A percentile compares a stretch with the other conserved stretches of the same genome.
Conservation (phyloP, 129 eudicot genomes). For the Arctium minus region DNA sequence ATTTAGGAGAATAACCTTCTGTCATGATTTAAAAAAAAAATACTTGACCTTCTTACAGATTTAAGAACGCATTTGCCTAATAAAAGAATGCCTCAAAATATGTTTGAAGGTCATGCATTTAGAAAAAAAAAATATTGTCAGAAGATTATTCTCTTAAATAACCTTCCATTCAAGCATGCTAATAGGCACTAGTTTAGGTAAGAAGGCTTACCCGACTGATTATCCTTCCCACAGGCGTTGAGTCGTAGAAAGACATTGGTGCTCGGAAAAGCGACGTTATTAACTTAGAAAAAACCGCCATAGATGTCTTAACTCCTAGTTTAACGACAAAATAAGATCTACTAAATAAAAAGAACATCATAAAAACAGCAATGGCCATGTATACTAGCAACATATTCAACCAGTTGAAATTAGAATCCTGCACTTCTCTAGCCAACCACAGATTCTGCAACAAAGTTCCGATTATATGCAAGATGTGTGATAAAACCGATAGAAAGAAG, state of each 20-base stretch:
- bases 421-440: conserved; percentile 54
- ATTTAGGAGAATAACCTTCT: background rate
- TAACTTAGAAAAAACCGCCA: conserved; percentile 43
- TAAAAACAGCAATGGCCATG: conserved; percentile 39
- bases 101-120: too few relatives aligned
- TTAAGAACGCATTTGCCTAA: too few relatives aligned
- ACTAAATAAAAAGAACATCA: conserved; percentile 36
- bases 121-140: too few relatives aligned
- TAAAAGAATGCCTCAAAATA: too few relatives aligned
- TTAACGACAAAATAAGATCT: conserved; percentile 43
- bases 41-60: too few relatives aligned
- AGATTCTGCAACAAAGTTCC: conserved; percentile 52
- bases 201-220: conserved; percentile 64
- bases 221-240: conserved; percentile 87
- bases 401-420: conserved; percentile 17
- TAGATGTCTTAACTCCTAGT: conserved; percentile 43
- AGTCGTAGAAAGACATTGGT: conserved; percentile 76
- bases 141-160: too few relatives aligned
- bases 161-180: too few relatives aligned
- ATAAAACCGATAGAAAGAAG: conserved; percentile 33
- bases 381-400: conserved; percentile 37
- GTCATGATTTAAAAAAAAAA: too few relatives aligned
- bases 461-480: conserved; percentile 34
- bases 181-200: background rate
- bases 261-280: conserved; percentile 62